Percentiles rank a stretch among this genome's conserved stretches.
Conservation (phyloP, 305 asterid genomes). For the Solanum aculeatissimum region DNA sequence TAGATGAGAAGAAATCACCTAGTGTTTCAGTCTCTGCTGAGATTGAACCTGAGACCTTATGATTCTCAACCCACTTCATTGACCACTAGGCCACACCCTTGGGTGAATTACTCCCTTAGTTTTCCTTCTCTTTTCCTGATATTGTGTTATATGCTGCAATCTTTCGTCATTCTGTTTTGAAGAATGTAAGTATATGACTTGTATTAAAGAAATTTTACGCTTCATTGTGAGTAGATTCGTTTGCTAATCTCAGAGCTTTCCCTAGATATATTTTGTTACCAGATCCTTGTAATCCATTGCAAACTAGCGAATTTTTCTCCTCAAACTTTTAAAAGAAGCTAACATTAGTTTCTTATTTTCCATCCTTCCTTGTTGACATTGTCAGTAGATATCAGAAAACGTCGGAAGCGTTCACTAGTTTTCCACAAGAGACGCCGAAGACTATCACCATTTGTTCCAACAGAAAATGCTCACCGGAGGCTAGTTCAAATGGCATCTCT, state of each 20-base stretch:
- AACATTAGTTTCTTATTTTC: not conserved
- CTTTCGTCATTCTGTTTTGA: not conserved
- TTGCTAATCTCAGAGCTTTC: not conserved
- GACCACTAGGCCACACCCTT: not conserved
- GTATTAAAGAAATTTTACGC: not conserved
- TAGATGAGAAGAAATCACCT: not conserved
- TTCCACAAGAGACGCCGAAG: slow-evolving; percentile 65
- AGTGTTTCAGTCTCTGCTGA: too few relatives aligned
- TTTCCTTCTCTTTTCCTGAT: not conserved
- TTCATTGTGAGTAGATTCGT: not conserved
- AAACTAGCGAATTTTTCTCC: not conserved
- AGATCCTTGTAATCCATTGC: not conserved
- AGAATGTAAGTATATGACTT: not conserved
- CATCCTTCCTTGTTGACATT: not conserved
- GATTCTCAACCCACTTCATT: too few relatives aligned
- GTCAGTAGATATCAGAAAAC: slow-evolving; percentile 44
- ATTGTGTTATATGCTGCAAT: not conserved
- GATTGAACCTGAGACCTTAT: too few relatives aligned
- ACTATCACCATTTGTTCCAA: slow-evolving; percentile 50
- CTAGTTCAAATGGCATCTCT: slow-evolving; percentile 61
- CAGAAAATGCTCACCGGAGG: slow-evolving; percentile 40
- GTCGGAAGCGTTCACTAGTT: slow-evolving; percentile 54
- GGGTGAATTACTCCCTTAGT: not conserved
- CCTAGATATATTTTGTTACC: not conserved
- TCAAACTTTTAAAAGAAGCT: not conserved